Percentiles rank a stretch among this genome's conserved stretches.
These are phyloP conservation scores for Hortaea sp. DNA, from an alignment of 2,329 filamentous ascomycete genomes.

Conservation along the genomic window DNA sequence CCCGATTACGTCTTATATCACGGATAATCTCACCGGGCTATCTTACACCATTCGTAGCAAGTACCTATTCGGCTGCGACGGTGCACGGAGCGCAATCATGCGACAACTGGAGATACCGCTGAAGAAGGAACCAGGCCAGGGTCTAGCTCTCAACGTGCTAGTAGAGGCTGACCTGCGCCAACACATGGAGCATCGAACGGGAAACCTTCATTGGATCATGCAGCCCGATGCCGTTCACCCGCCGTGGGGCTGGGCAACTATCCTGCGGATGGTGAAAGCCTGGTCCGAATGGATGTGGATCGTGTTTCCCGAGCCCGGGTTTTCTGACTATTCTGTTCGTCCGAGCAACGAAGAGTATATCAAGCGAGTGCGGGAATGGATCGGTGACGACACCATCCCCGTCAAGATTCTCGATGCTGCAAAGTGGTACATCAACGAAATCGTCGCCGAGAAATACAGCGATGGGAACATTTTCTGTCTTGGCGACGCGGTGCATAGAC, in stretches of 20 bases:
- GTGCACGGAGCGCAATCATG: conserved; percentile 37
- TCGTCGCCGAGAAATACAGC: conserved; percentile 47
- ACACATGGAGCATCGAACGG: conserved; percentile 40
- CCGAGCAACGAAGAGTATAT: conserved; percentile 40
- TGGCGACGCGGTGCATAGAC: conserved; percentile 49
- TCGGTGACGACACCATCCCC: conserved; percentile 45
- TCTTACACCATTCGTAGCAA: conserved; percentile 42
- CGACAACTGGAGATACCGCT: conserved; percentile 39
- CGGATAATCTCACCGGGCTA: conserved; percentile 25
- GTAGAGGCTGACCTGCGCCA: conserved; percentile 42
- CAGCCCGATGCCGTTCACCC: conserved; percentile 41
- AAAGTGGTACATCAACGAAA: conserved; percentile 54
- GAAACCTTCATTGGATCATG: conserved; percentile 53
- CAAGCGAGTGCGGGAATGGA: conserved; percentile 37
- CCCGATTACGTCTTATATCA: conserved; percentile 27
- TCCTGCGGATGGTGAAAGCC: conserved; percentile 52
- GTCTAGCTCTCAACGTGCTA: conserved; percentile 41
- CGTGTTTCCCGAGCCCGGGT: conserved; percentile 36
- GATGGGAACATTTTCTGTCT: conserved; percentile 45
- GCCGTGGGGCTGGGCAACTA: conserved; percentile 40
- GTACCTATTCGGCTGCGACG: conserved; percentile 53
- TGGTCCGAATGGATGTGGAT: conserved; percentile 49
- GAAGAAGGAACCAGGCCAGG: conserved; percentile 32
- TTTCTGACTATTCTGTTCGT: conserved; percentile 26
- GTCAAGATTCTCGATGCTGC: conserved; percentile 45